Base-by-base conservation (phyloP, 257 asterid genomes). In the Plectranthus barbatus region DNA sequence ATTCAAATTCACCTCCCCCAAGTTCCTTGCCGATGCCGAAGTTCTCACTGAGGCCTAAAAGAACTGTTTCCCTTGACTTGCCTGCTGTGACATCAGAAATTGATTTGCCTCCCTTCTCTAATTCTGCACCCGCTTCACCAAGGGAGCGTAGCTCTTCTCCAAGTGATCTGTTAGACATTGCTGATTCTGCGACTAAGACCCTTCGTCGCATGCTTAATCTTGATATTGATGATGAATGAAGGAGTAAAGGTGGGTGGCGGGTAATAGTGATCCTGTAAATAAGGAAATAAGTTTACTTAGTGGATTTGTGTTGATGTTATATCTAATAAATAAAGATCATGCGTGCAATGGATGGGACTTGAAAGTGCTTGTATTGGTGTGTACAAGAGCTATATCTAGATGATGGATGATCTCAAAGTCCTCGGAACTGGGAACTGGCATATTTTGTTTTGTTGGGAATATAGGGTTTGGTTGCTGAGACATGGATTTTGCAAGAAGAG, bases 171-270 rank as follows among this genome's bases (percentile, higher is more conserved):
- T 81, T 76, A 66, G 83, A 81, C 23, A 41, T 37, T 71, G 73
- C 74, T 75, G 94, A 85, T 78, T 82, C 77, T 58, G 97, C 96
- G 60, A 93, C 99, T 2, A 77, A 81, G 88, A 81, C 88, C 58
- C 95, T 93, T 62, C 84, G 97, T 60, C 96, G 97, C 83, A 93
- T 93, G 46, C 97, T 93, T 77, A 93, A 93, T 80, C 97, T 93
- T 73, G 91, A 93, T 67, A 66, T 73, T 23, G 46, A 76, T 19
- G 92, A 83, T 65, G 83, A 86, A 62, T 78, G 81, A 79, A 31
- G 74, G 80, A 41, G 70, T 60, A 45, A 51, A 3, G 53, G 69
- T 79, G 76, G 79, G 72, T 77, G 76, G 79, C 68, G 47, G 64
- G 8, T 31, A 7, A 24, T 51, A 29, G 46, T 48, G 76, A 68